A percentile compares a stretch with the other conserved stretches of the same genome.
Conservation (phyloP, 2,329 filamentous ascomycete species). For the Pseudohalonectria lignicola region DNA sequence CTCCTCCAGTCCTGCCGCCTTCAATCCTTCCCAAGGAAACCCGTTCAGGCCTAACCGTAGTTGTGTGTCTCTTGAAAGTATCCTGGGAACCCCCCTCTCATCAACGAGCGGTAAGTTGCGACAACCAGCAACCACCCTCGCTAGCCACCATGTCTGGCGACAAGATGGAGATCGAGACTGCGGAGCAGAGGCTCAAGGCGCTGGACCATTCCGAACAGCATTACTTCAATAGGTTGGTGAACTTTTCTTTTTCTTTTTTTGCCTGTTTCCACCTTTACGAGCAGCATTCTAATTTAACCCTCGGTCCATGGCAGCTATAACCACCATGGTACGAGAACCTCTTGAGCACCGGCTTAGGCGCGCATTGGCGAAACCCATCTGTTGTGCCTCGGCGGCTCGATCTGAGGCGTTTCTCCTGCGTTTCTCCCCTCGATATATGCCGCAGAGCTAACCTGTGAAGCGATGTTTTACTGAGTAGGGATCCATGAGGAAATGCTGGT, state of each 20-base stretch:
- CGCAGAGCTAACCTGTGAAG: not conserved
- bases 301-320: constrained; percentile 61
- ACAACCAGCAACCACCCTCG: not conserved
- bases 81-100: too few species aligned
- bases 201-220: constrained; percentile 96
- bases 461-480: constrained; percentile 35
- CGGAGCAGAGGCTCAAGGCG: constrained; percentile 52
- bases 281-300: not conserved
- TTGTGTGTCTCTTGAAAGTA: too few species aligned
- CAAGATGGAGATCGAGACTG: constrained; percentile 47
- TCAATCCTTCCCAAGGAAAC: too few species aligned
- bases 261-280: not conserved
- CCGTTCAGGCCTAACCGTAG: too few species aligned
- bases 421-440: constrained; percentile 9
- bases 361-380: too few species aligned
- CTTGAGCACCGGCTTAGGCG: too few species aligned
- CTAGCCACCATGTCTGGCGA: constrained; percentile 26
- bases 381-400: constrained; percentile 4
- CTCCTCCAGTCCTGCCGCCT: too few species aligned
- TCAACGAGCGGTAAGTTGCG: not conserved
- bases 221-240: constrained; percentile 88
- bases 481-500: constrained; percentile 99
- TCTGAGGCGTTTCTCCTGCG: constrained; percentile 17
- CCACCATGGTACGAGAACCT: constrained; percentile 71
- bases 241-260: not conserved